phyloP scores from a whole-genome alignment of 768 basidiomycete genomes.

The Pisolithus microcarpus region DNA sequence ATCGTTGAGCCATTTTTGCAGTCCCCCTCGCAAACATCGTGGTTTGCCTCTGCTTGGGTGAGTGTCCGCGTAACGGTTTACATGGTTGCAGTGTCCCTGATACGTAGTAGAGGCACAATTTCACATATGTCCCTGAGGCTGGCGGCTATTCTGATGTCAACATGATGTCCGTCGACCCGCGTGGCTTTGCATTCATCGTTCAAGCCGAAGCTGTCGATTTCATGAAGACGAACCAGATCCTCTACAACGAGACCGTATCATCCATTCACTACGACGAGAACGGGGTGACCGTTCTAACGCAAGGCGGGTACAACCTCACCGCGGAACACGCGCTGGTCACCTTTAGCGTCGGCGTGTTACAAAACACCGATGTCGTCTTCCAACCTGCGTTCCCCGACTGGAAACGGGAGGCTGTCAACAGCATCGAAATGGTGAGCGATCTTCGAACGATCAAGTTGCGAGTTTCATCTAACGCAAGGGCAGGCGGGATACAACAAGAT shows the following conservation, averaged over 20 bases:
- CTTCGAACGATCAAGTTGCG: constrained; percentile 12
- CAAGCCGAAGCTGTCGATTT: constrained; percentile 53
- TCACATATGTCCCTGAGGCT: constrained; percentile 42
- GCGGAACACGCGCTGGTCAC: constrained; percentile 60
- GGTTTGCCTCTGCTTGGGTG: constrained; percentile 62
- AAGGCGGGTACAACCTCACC: constrained; percentile 35
- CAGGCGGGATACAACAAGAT: constrained; percentile 61
- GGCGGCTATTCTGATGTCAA: constrained; percentile 59
- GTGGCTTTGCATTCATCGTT: constrained; percentile 53
- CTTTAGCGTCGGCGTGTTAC: constrained; percentile 65
- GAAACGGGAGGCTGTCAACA: constrained; percentile 57
- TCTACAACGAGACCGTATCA: constrained; percentile 45
- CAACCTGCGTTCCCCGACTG: constrained; percentile 49
- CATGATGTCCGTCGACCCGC: constrained; percentile 49
- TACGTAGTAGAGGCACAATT: constrained; percentile 49
- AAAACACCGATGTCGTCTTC: constrained; percentile 54
- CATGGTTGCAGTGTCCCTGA: not conserved
- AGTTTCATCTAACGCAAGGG: not conserved
- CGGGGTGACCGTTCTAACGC: constrained; percentile 42
- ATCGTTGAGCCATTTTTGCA: constrained; percentile 34
- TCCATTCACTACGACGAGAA: constrained; percentile 37
- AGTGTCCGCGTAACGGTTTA: constrained; percentile 1
- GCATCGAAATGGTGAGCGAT: constrained; percentile 47
- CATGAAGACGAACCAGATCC: constrained; percentile 37
- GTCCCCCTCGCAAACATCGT: constrained; percentile 56